Evolutionary conservation across 2,329 filamentous ascomycete species (phyloP).

Genomic region (Diaporthe longicolla): DNA sequence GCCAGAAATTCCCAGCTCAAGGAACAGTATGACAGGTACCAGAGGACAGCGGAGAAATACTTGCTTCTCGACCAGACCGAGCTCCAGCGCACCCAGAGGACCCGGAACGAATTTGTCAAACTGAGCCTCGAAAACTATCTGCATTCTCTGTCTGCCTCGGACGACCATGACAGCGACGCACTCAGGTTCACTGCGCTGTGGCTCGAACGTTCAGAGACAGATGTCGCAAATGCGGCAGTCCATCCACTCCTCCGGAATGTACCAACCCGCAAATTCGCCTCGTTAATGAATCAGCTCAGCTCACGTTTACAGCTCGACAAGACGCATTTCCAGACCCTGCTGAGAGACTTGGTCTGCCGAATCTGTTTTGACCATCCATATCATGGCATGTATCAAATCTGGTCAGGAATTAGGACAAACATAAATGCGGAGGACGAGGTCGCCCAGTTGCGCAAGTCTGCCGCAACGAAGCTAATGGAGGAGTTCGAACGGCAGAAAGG

Average conservation of each 20-base stretch:
- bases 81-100: slow-evolving; percentile 82
- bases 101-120: slow-evolving; percentile 85
- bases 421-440: slow-evolving; percentile 80
- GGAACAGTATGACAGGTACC: slow-evolving; percentile 71
- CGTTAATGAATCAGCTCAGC: slow-evolving; percentile 94
- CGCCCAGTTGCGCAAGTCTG: slow-evolving; percentile 79
- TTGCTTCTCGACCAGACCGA: slow-evolving; percentile 92
- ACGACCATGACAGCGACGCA: slow-evolving; percentile 90
- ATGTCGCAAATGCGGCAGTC: slow-evolving; percentile 83
- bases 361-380: slow-evolving; percentile 96
- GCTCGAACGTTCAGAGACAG: slow-evolving; percentile 87
- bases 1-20: slow-evolving; percentile 68
- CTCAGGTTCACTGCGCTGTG: slow-evolving; percentile 94
- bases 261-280: slow-evolving; percentile 91
- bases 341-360: slow-evolving; percentile 80
- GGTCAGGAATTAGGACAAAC: slow-evolving; percentile 81
- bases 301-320: slow-evolving; percentile 85
- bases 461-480: slow-evolving; percentile 78
- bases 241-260: slow-evolving; percentile 78
- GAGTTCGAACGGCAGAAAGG: slow-evolving; percentile 67
- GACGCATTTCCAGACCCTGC: slow-evolving; percentile 80
- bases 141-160: slow-evolving; percentile 84
- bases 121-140: slow-evolving; percentile 95
- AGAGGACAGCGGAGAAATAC: slow-evolving; percentile 86
- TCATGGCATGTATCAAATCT: slow-evolving; percentile 97